phyloP scores from a whole-genome alignment of 208 protist genomes.

The Trypanosoma congolense region DNA sequence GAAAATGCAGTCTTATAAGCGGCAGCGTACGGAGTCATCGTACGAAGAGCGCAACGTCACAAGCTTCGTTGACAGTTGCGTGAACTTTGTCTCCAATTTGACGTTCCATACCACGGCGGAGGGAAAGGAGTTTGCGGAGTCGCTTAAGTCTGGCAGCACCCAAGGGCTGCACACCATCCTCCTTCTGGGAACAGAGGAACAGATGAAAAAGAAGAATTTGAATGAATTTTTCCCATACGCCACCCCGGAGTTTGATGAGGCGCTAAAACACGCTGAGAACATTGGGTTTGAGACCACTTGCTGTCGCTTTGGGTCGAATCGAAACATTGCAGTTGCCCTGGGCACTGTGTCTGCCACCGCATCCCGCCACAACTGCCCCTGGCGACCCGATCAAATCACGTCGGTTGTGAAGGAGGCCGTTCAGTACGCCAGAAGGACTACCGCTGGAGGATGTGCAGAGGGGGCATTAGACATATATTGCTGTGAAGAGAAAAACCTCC shows the following conservation, averaged over 20 bases:
- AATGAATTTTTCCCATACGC: conserved; percentile 21
- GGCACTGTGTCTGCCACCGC: conserved; percentile 37
- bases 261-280: conserved; percentile 9
- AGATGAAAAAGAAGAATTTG: conserved; percentile 21
- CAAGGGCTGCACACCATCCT: conserved; percentile 32
- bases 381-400: conserved; percentile 52
- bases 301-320: neutral
- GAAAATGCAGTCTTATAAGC: conserved; percentile 53
- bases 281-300: neutral
- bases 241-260: conserved; percentile 14
- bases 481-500: conserved; percentile 27
- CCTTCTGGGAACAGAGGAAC: conserved; percentile 38
- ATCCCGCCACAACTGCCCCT: conserved; percentile 75
- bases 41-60: conserved; percentile 56
- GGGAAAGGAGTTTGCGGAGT: conserved; percentile 19
- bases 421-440: conserved; percentile 9
- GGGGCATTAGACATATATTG: conserved; percentile 53
- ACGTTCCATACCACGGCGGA: conserved; percentile 37
- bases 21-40: conserved; percentile 33
- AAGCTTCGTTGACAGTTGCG: conserved; percentile 56
- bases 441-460: neutral
- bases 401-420: conserved; percentile 48
- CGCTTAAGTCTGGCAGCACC: conserved; percentile 2
- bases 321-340: conserved; percentile 31
- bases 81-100: conserved; percentile 48